Evolutionary conservation across 2,329 filamentous ascomycete genomes (phyloP), one percentile per base, ranked within the genome.

Genomic region (Hypoxylon sp.): DNA sequence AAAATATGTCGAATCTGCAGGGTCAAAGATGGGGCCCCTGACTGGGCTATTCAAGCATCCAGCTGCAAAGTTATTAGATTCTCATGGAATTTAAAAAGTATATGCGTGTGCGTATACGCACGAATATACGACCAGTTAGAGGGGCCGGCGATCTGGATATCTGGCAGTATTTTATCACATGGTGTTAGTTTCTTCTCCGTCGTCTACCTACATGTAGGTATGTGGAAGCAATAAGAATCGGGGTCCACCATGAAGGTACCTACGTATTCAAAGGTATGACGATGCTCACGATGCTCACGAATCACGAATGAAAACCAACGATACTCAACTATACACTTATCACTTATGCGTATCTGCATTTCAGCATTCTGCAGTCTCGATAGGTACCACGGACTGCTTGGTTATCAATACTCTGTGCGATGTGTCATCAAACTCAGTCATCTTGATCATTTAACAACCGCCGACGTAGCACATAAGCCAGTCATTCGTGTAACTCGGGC

Each of bases 1-100:
- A 64, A 46, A 33, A 69, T 17, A 68, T 66, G 54, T 68, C 63
- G 68, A 71, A 65, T 69, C 63, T 72, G 68, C 68, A 71, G 66
- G 60, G 63, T 64, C 70, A 55, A 51, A 68, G 37, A 60, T 27
- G 48, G 46, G 54, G 33, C 53, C 53, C 44, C 53, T 68, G 51
- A 55, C 56, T 61, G 42, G 42, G 48, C 22, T 46, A 30, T 20
- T 64, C 31, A 30, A 68, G 54, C 49, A 66, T 42, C 56, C 56
- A 72, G 60, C 55, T 56, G 20, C 59, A 27, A 44, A 66, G 53
- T 65, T 64, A 58, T 66, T 64, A 61, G 60, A 54, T 48, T 55
- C 37, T 49, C 51, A 61, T 51, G 56, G 56, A 54, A n/a, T 57
- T 59, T 25, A 48, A 40, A 66, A 37, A 59, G n/a, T 50, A 3